Conservation (phyloP, 768 basidiomycete species). For the Tylopilus vinaceipallidus region DNA sequence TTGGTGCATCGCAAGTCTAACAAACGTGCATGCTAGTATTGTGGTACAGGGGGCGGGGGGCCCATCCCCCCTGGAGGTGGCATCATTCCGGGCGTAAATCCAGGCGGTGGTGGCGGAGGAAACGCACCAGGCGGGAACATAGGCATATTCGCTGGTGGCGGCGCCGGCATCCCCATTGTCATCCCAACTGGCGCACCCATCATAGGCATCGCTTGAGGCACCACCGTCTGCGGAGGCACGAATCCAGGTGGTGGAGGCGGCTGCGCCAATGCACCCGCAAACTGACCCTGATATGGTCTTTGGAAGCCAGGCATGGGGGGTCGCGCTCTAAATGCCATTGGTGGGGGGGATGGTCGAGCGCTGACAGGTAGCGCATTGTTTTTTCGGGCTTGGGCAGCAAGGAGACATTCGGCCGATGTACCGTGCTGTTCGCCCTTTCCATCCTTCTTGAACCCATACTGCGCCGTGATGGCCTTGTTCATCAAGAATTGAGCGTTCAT, state of each 20-base stretch:
- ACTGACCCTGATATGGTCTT: slow-evolving; percentile 87
- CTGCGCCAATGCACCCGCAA: slow-evolving; percentile 82
- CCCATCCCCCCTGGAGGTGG: slow-evolving; percentile 35
- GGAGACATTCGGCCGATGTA: slow-evolving; percentile 89
- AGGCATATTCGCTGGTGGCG: slow-evolving; percentile 36
- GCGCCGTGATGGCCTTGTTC: slow-evolving; percentile 97
- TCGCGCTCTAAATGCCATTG: slow-evolving; percentile 66
- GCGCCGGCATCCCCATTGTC: slow-evolving; percentile 37
- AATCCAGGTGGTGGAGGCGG: slow-evolving; percentile 83
- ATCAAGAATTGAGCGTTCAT: slow-evolving; percentile 98
- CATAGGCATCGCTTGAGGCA: slow-evolving; percentile 41
- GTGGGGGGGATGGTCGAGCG: slow-evolving; percentile 71
- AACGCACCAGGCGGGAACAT: slow-evolving; percentile 47
- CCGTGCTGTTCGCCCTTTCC: slow-evolving; percentile 98
- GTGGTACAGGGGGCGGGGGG: slow-evolving; percentile 41
- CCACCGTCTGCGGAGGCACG: slow-evolving; percentile 65
- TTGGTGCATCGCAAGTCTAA: too few species aligned
- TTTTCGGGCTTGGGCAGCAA: slow-evolving; percentile 94
- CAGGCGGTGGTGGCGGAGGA: slow-evolving; percentile 64
- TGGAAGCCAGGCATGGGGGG: slow-evolving; percentile 70
- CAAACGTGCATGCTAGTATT: too few species aligned
- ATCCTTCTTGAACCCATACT: slow-evolving; percentile 99
- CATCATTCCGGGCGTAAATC: slow-evolving; percentile 54
- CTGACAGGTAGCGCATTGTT: slow-evolving; percentile 85
- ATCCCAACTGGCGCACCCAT: slow-evolving; percentile 34